Conservation (phyloP, 2,329 filamentous ascomycete species). For the Sporothrix curviconia region DNA sequence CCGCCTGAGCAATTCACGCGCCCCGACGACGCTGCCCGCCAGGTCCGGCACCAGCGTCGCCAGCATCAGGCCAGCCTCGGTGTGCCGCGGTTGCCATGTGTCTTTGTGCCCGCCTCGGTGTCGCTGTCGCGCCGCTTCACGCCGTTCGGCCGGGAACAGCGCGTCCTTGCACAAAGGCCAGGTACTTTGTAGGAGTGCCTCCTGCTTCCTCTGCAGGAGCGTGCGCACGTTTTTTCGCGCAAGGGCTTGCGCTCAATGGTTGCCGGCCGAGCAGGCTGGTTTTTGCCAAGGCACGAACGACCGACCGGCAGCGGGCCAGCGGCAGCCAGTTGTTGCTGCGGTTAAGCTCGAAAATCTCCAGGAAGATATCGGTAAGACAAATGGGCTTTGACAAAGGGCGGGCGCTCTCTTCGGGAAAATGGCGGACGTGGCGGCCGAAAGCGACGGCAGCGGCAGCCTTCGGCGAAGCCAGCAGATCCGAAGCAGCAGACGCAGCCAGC, state of each 20-base stretch:
- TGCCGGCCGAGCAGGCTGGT: conserved; percentile 89
- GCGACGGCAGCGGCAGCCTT: not conserved
- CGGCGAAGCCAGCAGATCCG: too few species aligned
- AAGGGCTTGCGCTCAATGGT: conserved; percentile 96
- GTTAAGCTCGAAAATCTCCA: conserved; percentile 92
- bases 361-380: conserved; percentile 92
- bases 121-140: conserved; percentile 15
- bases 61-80: conserved; percentile 82
- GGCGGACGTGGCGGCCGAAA: not conserved
- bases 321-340: conserved; percentile 94
- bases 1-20: conserved; percentile 84
- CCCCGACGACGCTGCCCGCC: conserved; percentile 86
- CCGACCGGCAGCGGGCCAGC: conserved; percentile 87
- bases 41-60: conserved; percentile 86
- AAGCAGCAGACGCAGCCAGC: too few species aligned
- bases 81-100: conserved; percentile 76
- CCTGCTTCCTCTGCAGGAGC: conserved; percentile 74
- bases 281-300: conserved; percentile 95
- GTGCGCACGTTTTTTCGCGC: conserved; percentile 71
- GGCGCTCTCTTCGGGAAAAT: conserved; percentile 63
- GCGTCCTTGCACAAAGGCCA: conserved; percentile 65
- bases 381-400: conserved; percentile 96
- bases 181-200: conserved; percentile 69
- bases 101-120: conserved; percentile 52
- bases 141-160: conserved; percentile 50